Evolutionary conservation across 1,139 yeast species (phyloP), one percentile per base, ranked within the genome.

Genomic region (Blastobotrys petasosporus): DNA sequence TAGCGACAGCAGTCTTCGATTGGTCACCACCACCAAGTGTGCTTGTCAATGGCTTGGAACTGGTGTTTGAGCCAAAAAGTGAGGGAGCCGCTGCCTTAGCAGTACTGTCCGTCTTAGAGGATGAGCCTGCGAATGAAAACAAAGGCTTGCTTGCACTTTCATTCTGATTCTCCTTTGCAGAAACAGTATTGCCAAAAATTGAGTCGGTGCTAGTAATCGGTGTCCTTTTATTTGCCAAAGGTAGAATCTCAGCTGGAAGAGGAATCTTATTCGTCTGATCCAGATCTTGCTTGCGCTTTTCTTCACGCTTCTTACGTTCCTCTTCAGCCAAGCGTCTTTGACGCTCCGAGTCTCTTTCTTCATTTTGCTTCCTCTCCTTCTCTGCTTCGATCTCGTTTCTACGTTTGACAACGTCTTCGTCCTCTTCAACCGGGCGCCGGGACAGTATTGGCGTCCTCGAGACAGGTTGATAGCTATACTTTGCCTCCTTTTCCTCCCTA

Each of bases 331-430:
- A 9, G 4, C 30, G n/a, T 23, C 16, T 36, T 13, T 31, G 12
- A 3, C 15, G 15, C 16, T 36, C 39, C 13, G 32, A 15, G 20
- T 37, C n/a, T 5, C 32, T n/a, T 15, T 37, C 45, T 32, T 25
- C 17, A 9, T 33, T 31, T 17, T 33, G 28, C 40, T 37, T 31
- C 31, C 17, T 25, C 20, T 29, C 42, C 13, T 11, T 30, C n/a
- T 33, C 41, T 13, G 42, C 47, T 20, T 38, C 36, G 2, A 41
- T 11, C 36, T 46, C 48, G 29, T 39, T 39, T 23, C 51, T 32
- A 15, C 50, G 39, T 25, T 13, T 30, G 5, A 34, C 16, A 7
- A 44, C 48, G n/a, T 42, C 52, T 10, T 39, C 44, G 32, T 47
- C 50, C 33, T 40, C 47, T n/a, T 32, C 33, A 5, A 16, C 20